A percentile compares a stretch with the other conserved stretches of the same genome.
Conservation (phyloP, 768 basidiomycete species). For the Lentinus tigrinus region DNA sequence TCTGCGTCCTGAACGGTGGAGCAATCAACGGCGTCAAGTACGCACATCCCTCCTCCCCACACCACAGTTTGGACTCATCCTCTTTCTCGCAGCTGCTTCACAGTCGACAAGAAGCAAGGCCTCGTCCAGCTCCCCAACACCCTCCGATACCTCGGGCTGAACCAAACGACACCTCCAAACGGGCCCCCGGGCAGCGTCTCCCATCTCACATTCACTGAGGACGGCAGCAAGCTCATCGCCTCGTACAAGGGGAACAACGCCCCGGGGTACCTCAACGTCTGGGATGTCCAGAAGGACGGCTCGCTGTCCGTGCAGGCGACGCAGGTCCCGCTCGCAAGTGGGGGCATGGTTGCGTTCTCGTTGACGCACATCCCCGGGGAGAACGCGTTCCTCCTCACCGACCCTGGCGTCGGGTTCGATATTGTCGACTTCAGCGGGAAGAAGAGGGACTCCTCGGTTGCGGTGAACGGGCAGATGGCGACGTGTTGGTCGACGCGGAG, state of each 20-base stretch:
- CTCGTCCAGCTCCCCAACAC: conserved; percentile 40
- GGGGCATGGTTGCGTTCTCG: conserved; percentile 48
- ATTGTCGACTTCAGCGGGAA: conserved; percentile 27
- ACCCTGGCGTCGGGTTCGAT: conserved; percentile 28
- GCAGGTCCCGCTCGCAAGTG: conserved; percentile 34
- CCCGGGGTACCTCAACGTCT: conserved; percentile 49
- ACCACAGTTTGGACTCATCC: neutral
- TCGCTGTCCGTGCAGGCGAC: conserved; percentile 42
- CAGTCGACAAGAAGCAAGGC: conserved; percentile 40
- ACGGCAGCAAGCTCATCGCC: conserved; percentile 42
- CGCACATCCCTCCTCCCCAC: conserved; percentile 1
- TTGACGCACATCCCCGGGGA: conserved; percentile 33
- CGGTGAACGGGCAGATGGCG: conserved; percentile 27
- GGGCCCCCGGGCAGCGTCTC: conserved; percentile 46
- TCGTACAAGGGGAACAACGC: conserved; percentile 46
- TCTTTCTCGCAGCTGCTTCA: conserved; percentile 38
- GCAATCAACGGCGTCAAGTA: conserved; percentile 35
- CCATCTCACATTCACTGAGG: conserved; percentile 47
- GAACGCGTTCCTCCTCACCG: conserved; percentile 29
- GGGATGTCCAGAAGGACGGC: conserved; percentile 43
- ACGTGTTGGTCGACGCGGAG: conserved; percentile 31
- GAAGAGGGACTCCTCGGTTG: conserved; percentile 8
- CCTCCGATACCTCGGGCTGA: conserved; percentile 42
- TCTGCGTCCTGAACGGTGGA: conserved; percentile 39
- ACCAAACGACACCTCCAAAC: conserved; percentile 50